Evolutionary conservation across 768 basidiomycete genomes (phyloP), one percentile per base, ranked within the genome.

Genomic region (Tulasnella sp.): DNA sequence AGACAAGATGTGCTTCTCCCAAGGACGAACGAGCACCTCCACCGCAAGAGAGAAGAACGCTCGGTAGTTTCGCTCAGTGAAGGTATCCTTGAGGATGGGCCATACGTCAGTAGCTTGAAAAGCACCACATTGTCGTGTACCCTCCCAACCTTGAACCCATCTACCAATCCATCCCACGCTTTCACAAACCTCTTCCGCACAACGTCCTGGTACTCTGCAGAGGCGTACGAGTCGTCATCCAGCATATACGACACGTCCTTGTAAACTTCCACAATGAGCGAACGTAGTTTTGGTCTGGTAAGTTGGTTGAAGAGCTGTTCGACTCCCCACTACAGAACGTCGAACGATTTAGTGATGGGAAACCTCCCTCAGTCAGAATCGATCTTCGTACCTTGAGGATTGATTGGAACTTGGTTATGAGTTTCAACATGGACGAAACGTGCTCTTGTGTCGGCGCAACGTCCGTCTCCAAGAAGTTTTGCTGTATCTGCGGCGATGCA

Each of bases 221-320:
- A 85, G 2, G 91, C 86, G 82, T 97, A 99, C 0, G 86, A 86
- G 79, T 98, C 95, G 74, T 99, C 97, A 81, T 98, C 95, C 18
- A 99, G 86, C 32, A 93, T 83, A 82, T 99, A 99, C 5, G 90
- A 90, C 9, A 95, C 88, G 80, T 96, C 96, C 82, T 92, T 95
- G 85, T 97, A 98, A 9, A 95, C 89, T 79, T 99, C 98, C 6
- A 90, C 85, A 70, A 98, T 87, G 70, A 99, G 86, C 46, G 89
- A 92, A 35, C 98, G 90, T 71, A 99, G 84, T 78, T 91, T 91
- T 0, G 98, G 96, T 26, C 96, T 89, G 81, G 96, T 88, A 13
- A 98, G 87, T 82, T 99, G 97, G 81, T 96, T 98, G 87, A 99
- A 98, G 48, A 99, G 86, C 81, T 97, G 95, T 81, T 99, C 98